Percentiles rank a stretch among this genome's conserved stretches.
Conservation (phyloP, 331 rosid genomes). For the Quercus tomentella region DNA sequence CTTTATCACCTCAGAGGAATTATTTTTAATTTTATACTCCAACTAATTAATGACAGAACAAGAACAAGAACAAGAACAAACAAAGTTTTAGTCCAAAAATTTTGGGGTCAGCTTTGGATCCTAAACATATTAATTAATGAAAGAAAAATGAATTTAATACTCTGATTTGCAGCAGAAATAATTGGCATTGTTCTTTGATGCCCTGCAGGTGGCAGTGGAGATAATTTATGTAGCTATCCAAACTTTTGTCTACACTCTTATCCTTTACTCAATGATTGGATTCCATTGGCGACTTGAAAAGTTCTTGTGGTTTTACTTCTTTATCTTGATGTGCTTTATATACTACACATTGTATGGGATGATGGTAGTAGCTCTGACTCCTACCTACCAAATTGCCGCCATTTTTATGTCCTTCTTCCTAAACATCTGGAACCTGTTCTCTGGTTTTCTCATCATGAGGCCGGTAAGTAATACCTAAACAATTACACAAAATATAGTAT, state of each 20-base stretch:
- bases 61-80: too few relatives aligned
- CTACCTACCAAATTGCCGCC: slow-evolving; percentile 57
- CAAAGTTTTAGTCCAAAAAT: too few relatives aligned
- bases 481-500: neutral
- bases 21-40: too few relatives aligned
- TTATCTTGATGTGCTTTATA: slow-evolving; percentile 42
- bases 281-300: slow-evolving; percentile 46
- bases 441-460: slow-evolving; percentile 51
- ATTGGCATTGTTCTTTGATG: neutral
- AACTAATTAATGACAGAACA: too few relatives aligned
- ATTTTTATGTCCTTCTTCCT: slow-evolving; percentile 53
- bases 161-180: neutral
- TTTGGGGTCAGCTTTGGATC: too few relatives aligned
- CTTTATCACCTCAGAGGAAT: neutral
- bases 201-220: slow-evolving; percentile 57
- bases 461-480: slow-evolving; percentile 22
- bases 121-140: neutral
- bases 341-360: slow-evolving; percentile 65
- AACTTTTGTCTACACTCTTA: slow-evolving; percentile 35
- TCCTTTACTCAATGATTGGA: slow-evolving; percentile 61
- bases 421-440: slow-evolving; percentile 54
- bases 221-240: slow-evolving; percentile 49
- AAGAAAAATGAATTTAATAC: neutral
- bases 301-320: slow-evolving; percentile 63
- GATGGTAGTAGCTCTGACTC: slow-evolving; percentile 66